Evolutionary conservation across 495 filamentous ascomycete species (phyloP).

Genomic region (Trichoderma parareesei): DNA sequence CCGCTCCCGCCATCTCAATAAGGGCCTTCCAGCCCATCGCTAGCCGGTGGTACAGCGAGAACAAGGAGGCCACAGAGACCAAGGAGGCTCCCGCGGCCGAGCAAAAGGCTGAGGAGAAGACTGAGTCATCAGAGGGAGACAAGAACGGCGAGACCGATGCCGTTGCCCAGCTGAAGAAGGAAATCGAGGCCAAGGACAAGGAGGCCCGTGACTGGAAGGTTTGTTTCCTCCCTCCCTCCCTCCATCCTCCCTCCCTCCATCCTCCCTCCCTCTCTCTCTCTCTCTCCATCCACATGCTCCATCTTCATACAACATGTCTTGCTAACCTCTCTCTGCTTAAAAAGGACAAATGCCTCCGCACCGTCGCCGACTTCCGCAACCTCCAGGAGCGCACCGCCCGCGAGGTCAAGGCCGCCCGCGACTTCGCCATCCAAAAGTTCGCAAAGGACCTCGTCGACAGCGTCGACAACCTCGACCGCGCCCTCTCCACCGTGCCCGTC

Average conservation of each 20-base stretch:
- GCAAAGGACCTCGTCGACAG: conserved; percentile 87
- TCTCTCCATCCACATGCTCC: too few species aligned
- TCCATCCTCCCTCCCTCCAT: neutral
- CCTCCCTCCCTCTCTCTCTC: too few species aligned
- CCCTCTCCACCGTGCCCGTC: conserved; percentile 66
- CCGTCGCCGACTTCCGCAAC: conserved; percentile 93
- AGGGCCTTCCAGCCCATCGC: conserved; percentile 18
- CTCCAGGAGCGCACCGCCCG: conserved; percentile 90
- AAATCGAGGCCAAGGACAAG: conserved; percentile 76
- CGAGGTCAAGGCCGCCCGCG: conserved; percentile 74
- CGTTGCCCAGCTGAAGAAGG: conserved; percentile 43
- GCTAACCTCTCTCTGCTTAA: too few species aligned
- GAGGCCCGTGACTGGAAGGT: conserved; percentile 87
- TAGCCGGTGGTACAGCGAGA: conserved; percentile 40
- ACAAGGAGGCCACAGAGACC: conserved; percentile 28
- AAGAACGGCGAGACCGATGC: conserved; percentile 17
- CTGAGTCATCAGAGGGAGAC: conserved; percentile 12
- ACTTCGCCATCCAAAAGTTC: conserved; percentile 93
- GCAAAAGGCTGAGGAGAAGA: conserved; percentile 25
- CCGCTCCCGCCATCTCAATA: conserved; percentile 6
- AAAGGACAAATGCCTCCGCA: conserved; percentile 87
- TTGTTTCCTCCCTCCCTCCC: conserved; percentile 17
- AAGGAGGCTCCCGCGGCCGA: conserved; percentile 17
- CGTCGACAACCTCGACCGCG: conserved; percentile 95
- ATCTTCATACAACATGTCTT: neutral